A percentile compares a stretch with the other conserved stretches of the same genome.
Conservation (phyloP, 345 rosid species). For the Raphanus sativus region DNA sequence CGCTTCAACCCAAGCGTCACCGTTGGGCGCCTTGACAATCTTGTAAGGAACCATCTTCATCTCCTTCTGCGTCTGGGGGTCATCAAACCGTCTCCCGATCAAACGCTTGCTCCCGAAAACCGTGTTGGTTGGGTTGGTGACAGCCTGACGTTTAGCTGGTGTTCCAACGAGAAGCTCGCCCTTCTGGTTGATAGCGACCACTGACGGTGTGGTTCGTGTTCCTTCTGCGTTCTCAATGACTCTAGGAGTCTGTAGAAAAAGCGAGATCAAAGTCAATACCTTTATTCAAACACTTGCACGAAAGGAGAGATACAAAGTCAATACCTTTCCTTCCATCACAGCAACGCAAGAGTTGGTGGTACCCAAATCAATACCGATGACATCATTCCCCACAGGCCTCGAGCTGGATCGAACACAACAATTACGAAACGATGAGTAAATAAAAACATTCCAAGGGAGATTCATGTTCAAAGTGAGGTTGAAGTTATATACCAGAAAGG, state of each 20-base stretch:
- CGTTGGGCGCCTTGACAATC: constrained; percentile 48
- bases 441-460: neutral
- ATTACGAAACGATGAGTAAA: neutral
- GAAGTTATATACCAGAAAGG: constrained; percentile 56
- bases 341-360: constrained; percentile 63
- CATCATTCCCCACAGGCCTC: constrained; percentile 57
- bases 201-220: constrained; percentile 52
- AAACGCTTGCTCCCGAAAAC: constrained; percentile 42
- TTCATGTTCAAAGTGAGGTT: too few species aligned
- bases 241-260: constrained; percentile 38
- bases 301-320: too few species aligned
- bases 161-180: constrained; percentile 51
- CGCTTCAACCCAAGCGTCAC: constrained; percentile 57
- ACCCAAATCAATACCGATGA: constrained; percentile 59
- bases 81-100: constrained; percentile 44
- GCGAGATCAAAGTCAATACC: neutral
- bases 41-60: constrained; percentile 53
- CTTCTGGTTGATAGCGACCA: constrained; percentile 47
- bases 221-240: constrained; percentile 56
- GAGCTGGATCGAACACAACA: constrained; percentile 35
- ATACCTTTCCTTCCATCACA: constrained; percentile 65
- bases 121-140: constrained; percentile 46
- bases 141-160: constrained; percentile 52
- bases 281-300: too few species aligned
- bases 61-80: constrained; percentile 48